Evolutionary conservation across 225 moss, liverwort and hornwort genomes (phyloP).

Genomic region (Straminergon stramineum): DNA sequence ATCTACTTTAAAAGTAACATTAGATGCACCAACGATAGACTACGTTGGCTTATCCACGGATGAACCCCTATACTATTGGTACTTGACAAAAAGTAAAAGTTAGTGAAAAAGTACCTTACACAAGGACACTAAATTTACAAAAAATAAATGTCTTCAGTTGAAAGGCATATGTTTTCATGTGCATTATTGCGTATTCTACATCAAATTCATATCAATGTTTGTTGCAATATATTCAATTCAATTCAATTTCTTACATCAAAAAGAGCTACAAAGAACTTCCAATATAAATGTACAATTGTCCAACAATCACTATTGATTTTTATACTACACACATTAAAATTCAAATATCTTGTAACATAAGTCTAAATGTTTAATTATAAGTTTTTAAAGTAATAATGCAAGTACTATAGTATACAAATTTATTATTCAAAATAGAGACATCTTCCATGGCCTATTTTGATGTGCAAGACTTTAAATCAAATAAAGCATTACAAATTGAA

Average conservation of each 20-base stretch:
- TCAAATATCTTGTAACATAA: background rate
- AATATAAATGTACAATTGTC: background rate
- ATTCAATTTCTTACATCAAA: background rate
- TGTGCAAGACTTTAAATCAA: background rate
- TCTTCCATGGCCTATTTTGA: background rate
- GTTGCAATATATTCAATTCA: background rate
- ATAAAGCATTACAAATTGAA: background rate
- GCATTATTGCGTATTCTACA: rapidly evolving
- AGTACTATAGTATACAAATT: background rate
- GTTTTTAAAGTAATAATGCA: background rate
- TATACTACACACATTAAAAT: background rate
- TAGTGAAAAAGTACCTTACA: too few relatives aligned
- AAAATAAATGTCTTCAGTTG: background rate
- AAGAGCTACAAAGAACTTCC: background rate
- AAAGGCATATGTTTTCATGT: background rate
- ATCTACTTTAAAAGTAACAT: too few relatives aligned
- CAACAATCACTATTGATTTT: background rate
- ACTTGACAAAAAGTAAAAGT: too few relatives aligned
- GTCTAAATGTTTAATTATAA: background rate
- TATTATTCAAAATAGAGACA: background rate
- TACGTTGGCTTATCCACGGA: too few relatives aligned
- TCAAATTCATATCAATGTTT: background rate
- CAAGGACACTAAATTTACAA: rapidly evolving
- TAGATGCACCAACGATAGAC: too few relatives aligned
- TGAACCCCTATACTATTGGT: too few relatives aligned